A percentile compares a stretch with the other conserved stretches of the same genome.
Evolutionary conservation across 2,329 filamentous ascomycete genomes (phyloP).

Genomic region (Metarhizium rileyi): DNA sequence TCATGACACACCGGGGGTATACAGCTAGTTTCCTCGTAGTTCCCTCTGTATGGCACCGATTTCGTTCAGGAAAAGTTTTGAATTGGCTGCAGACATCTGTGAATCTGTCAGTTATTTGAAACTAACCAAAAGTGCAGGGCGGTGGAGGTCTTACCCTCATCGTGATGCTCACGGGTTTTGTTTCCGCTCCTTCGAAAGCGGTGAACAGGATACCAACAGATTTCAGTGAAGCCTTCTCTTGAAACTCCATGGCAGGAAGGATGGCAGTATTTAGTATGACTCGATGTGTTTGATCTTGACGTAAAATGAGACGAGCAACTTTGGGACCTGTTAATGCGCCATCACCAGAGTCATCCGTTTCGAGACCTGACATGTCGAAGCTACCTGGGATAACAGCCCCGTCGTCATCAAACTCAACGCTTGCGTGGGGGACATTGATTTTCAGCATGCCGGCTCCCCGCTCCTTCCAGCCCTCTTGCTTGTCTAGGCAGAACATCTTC

Average conservation of each 20-base stretch:
- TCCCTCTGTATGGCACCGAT: constrained; percentile 41
- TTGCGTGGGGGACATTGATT: constrained; percentile 61
- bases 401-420: constrained; percentile 44
- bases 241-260: constrained; percentile 68
- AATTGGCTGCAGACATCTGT: constrained; percentile 44
- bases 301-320: constrained; percentile 71
- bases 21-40: constrained; percentile 29
- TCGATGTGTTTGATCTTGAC: constrained; percentile 79
- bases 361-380: constrained; percentile 45
- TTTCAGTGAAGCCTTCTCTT: constrained; percentile 65
- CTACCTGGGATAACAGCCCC: constrained; percentile 39
- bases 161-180: constrained; percentile 47
- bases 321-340: constrained; percentile 26
- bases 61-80: constrained; percentile 41
- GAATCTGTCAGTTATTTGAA: constrained; percentile 1
- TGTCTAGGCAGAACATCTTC: constrained; percentile 75
- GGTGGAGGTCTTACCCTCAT: constrained; percentile 40
- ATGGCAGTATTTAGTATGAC: constrained; percentile 81
- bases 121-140: neutral
- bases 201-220: constrained; percentile 59
- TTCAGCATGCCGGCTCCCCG: constrained; percentile 76
- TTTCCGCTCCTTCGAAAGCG: constrained; percentile 47
- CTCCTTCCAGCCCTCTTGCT: constrained; percentile 74
- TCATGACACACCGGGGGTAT: neutral
- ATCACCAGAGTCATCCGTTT: constrained; percentile 29